Conservation (phyloP, 2,329 filamentous ascomycete species). For the Verticillium klebahnii region DNA sequence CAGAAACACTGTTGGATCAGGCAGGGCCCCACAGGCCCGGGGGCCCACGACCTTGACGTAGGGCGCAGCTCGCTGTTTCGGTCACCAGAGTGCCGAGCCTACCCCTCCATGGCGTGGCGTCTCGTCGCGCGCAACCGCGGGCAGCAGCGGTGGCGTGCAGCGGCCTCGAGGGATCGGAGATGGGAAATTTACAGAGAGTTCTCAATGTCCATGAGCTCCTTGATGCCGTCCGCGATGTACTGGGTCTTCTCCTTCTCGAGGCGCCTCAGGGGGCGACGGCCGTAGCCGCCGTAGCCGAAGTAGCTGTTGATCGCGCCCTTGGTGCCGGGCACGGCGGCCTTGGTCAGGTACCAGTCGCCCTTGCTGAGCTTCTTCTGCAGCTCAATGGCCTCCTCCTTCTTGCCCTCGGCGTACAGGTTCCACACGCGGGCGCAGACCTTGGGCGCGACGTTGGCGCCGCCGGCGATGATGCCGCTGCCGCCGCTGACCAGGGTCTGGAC, state of each 20-base stretch:
- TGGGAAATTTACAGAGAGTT: constrained; percentile 36
- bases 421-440: constrained; percentile 76
- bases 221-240: constrained; percentile 50
- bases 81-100: background rate
- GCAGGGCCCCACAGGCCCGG: background rate
- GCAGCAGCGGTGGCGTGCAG: background rate
- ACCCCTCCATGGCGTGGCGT: background rate
- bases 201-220: constrained; percentile 64
- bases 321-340: constrained; percentile 79
- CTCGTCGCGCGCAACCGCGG: background rate
- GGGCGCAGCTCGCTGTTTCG: background rate
- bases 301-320: constrained; percentile 78
- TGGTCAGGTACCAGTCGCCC: constrained; percentile 80
- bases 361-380: constrained; percentile 74
- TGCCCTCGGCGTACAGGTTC: constrained; percentile 69
- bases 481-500: constrained; percentile 75
- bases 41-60: background rate
- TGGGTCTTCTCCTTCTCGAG: constrained; percentile 52
- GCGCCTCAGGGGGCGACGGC: constrained; percentile 66
- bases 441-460: constrained; percentile 80
- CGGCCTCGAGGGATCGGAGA: background rate
- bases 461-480: constrained; percentile 80
- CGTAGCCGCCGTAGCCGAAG: constrained; percentile 76
- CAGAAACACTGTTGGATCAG: too few species aligned
- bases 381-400: constrained; percentile 68